Percentiles rank a stretch among this genome's conserved stretches.
These are phyloP conservation scores for Allium fistulosum DNA, from an alignment of 106 monocot genomes.

Conservation along the genomic window DNA sequence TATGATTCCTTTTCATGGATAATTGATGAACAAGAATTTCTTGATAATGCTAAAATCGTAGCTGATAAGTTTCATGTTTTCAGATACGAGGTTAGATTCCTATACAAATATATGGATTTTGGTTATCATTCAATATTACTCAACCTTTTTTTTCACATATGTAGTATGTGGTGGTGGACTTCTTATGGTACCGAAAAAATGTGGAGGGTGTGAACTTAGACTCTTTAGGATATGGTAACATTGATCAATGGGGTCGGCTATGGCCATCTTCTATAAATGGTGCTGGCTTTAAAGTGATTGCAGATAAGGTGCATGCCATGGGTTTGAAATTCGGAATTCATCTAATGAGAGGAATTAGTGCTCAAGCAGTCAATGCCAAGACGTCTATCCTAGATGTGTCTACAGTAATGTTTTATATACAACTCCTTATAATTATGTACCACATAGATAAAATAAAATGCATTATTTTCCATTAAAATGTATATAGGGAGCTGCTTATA, in stretches of 20 bases:
- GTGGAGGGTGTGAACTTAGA: slow-evolving; percentile 30
- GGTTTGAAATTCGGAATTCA: slow-evolving; percentile 96
- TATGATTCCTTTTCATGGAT: slow-evolving; percentile 96
- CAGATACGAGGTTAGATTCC: slow-evolving; percentile 68
- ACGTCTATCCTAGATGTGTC: slow-evolving; percentile 65
- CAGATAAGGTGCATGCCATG: slow-evolving; percentile 70
- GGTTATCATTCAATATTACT: too few species aligned
- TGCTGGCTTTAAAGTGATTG: slow-evolving; percentile 59
- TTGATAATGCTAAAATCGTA: slow-evolving; percentile 65
- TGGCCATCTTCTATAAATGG: slow-evolving; percentile 75
- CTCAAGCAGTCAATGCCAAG: slow-evolving; percentile 45
- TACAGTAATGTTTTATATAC: slow-evolving; percentile 29
- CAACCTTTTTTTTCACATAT: neutral
- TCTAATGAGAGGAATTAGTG: slow-evolving; percentile 89
- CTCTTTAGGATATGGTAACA: slow-evolving; percentile 63
- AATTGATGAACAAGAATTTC: slow-evolving; percentile 55
- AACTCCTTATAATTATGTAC: too few species aligned
- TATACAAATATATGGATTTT: too few species aligned
- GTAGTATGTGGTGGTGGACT: slow-evolving; percentile 91
- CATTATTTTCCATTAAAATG: neutral
- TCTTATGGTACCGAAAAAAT: slow-evolving; percentile 83
- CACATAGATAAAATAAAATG: too few species aligned
- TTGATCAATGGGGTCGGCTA: slow-evolving; percentile 79
- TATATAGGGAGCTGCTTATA: slow-evolving; percentile 35
- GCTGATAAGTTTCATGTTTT: slow-evolving; percentile 41